Base-by-base conservation (phyloP, 306 rosid species). In the Inga oerstediana region DNA sequence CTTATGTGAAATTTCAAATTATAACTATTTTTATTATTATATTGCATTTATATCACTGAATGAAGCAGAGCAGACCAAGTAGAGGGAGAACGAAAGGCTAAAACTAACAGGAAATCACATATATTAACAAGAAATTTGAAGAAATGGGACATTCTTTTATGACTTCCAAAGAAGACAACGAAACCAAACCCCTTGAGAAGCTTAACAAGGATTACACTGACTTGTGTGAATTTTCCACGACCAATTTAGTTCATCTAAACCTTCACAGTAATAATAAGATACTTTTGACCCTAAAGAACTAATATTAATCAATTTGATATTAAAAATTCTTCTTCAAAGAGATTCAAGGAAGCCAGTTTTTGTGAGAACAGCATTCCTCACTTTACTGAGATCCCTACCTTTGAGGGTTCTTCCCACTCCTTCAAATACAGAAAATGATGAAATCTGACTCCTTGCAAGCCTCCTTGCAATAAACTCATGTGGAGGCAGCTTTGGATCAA, bases 341-440 rank as follows among this genome's bases (percentile, higher is more conserved):
- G 89, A 93, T 85, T 93, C 98, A 82, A 95, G 93, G 35, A 95
- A 95, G 15, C 99, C 99, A 75, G 99, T 95, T 81, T 84, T 90
- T 20, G 86, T 82, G 70, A 95, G 87, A 24, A 93, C 83, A 85
- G 96, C 94, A 83, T 95, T 93, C 80, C 99, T 92, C 75, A 95
- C 88, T 88, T 91, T 92, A 89, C 97, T 93, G 2, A 95, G 92
- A 76, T 95, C 98, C 84, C 98, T 92, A 22, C 99, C 99, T 72
- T 95, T 95, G 5, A 95, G 92, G 44, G 99, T 95, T 80, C 99
- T 95, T 27, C 99, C 99, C 84, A 85, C 90, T 43, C 99, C 99
- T 92, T 95, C 99, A 85, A 89, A 85, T 20, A 95, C 98, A 45
- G 99, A 95, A 82, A 93, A 95, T 15, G 98, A 93, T 4, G 98